Base-by-base conservation (phyloP, 441 rosid species). In the Croton setiger region DNA sequence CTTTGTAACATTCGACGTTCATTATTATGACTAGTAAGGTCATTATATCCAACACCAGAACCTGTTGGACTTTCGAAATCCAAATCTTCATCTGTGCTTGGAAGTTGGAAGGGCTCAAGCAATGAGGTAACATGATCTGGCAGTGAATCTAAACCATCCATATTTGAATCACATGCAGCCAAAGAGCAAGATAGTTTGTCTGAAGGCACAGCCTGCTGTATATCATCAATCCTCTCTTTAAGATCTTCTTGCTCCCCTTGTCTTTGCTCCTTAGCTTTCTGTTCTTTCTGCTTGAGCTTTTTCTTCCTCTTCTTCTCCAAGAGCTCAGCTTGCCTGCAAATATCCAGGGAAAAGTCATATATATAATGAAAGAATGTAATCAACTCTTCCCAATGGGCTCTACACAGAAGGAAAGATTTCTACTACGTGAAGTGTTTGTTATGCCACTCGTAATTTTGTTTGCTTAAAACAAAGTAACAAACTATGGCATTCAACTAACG, bases 271-370 rank as follows among this genome's bases (percentile, higher is more conserved):
- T 88, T 90, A 59, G 87, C 86, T 82, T 83, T 92, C 75, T 82
- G 95, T 61, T 87, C 93, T 75, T 87, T 95, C 80, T 89, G 97
- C 85, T 96, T 82, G 55, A 88, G 92, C 81, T 88, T 89, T 74
- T 87, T 90, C 83, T 74, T 90, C 80, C 88, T 87, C 79, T 85
- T 95, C 85, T 83, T 85, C 79, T 92, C 96, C 83, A 86, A 73
- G 69, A 90, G 84, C 78, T 88, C 93, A 67, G 89, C 91, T 77
- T 86, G 96, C 80, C 98, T 93, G 72, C 58, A 72, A 53, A 47
- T 31, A 53, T 64, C 68, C 72, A 49, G 15, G 47, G 66, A n/a
- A 68, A 48, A 51, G 52, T 58, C 71, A 41, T 15, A 5, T 18
- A 59, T n/a, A 48, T 12, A 61, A 57, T 58, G 8, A 56, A 63